A percentile compares a stretch with the other conserved stretches of the same genome.
These are phyloP conservation scores for Cyberlindnera misumaiensis DNA, from an alignment of 805 yeast species.

Conservation along the genomic window DNA sequence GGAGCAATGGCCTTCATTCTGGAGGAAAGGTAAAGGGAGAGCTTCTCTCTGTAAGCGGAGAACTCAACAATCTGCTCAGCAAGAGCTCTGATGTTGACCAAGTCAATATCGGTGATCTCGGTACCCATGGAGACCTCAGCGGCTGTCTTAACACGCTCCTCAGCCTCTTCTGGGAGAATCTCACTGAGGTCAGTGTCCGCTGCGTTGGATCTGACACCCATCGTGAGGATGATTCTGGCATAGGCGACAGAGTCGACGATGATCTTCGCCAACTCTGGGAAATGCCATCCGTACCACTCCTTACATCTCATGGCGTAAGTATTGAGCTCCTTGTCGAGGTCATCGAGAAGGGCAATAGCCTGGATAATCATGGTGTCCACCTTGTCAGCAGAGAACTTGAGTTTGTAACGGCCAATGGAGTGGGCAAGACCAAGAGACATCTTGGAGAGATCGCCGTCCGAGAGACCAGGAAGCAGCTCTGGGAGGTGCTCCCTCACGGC, in stretches of 20 bases:
- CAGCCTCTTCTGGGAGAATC: constrained; percentile 88
- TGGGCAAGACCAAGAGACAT: constrained; percentile 99
- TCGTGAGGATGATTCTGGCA: constrained; percentile 86
- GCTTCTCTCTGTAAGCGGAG: constrained; percentile 93
- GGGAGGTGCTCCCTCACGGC: constrained; percentile 93
- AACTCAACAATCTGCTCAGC: constrained; percentile 97
- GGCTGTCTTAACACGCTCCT: constrained; percentile 87
- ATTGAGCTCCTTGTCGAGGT: constrained; percentile 94
- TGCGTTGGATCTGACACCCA: constrained; percentile 93
- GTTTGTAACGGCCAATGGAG: constrained; percentile 96
- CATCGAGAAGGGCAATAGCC: constrained; percentile 95
- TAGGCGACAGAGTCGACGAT: constrained; percentile 93
- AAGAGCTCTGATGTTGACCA: constrained; percentile 78
- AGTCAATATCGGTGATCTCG: constrained; percentile 88
- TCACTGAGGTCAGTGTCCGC: constrained; percentile 84
- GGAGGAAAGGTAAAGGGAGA: constrained; percentile 81
- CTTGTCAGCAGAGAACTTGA: constrained; percentile 95
- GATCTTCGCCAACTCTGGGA: constrained; percentile 98
- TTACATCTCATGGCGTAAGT: constrained; percentile 98
- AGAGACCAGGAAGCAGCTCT: constrained; percentile 87
- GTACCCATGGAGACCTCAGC: constrained; percentile 99
- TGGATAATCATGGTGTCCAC: constrained; percentile 99
- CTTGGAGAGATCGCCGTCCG: constrained; percentile 75
- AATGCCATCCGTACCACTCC: constrained; percentile 99
- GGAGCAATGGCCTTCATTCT: constrained; percentile 99